Percentiles rank a stretch among this genome's conserved stretches.
Conservation (phyloP, 2,329 filamentous ascomycete genomes). For the Venturia pyrina region DNA sequence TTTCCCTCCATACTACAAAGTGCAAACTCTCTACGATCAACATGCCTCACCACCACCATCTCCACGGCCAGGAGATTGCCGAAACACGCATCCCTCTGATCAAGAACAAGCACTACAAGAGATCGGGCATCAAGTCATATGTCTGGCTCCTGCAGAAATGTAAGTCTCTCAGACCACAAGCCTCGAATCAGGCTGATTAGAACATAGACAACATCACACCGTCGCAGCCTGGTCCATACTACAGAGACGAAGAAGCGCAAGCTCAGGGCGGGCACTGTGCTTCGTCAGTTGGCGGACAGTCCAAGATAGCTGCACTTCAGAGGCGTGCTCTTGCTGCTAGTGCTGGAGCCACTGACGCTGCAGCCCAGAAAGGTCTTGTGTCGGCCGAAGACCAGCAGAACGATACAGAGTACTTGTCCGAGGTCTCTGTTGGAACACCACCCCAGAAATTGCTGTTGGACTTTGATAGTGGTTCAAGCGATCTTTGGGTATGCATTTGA, state of each 20-base stretch:
- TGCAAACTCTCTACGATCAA: neutral
- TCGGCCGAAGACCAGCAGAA: conserved; percentile 57
- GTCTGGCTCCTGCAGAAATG: conserved; percentile 51
- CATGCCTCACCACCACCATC: neutral
- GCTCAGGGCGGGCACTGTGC: neutral
- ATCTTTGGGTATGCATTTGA: conserved; percentile 36
- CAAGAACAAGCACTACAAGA: conserved; percentile 20
- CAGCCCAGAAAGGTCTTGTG: conserved; percentile 34
- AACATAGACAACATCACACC: conserved; percentile 42
- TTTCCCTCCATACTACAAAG: neutral
- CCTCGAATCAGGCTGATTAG: neutral
- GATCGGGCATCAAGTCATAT: conserved; percentile 50
- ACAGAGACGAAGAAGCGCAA: conserved; percentile 32
- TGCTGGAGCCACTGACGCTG: neutral
- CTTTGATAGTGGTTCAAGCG: conserved; percentile 60
- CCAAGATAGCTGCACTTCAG: neutral
- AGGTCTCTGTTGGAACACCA: conserved; percentile 55
- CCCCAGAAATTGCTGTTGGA: conserved; percentile 49
- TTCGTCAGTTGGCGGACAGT: neutral
- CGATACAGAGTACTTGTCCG: conserved; percentile 54
- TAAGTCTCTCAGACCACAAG: conserved; percentile 6
- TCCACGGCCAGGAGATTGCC: neutral
- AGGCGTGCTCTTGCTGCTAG: neutral
- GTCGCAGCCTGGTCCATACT: conserved; percentile 53
- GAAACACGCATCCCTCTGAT: conserved; percentile 11